Evolutionary conservation across 2,329 filamentous ascomycete species (phyloP).

Genomic region (Massarina eburnea): DNA sequence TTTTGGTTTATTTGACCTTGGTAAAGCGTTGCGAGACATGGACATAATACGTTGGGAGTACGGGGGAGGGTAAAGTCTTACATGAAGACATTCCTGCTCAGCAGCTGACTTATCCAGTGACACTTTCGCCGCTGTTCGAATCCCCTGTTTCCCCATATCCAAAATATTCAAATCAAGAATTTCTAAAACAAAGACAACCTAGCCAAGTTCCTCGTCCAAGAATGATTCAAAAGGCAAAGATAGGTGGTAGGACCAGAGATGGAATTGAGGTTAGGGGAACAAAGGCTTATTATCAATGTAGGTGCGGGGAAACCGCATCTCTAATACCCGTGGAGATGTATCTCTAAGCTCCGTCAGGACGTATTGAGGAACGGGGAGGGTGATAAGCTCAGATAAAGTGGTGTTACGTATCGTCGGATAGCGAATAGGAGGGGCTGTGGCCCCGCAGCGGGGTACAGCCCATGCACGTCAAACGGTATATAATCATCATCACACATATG

Average conservation of each 20-base stretch:
- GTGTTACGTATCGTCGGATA: constrained; percentile 37
- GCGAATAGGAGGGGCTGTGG: constrained; percentile 19
- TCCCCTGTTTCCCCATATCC: constrained; percentile 54
- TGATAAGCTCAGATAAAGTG: constrained; percentile 41
- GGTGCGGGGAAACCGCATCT: constrained; percentile 17
- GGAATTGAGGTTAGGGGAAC: background rate
- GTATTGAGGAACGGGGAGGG: constrained; percentile 21
- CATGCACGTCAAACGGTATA: constrained; percentile 8
- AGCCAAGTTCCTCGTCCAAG: too few relatives aligned
- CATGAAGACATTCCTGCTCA: constrained; percentile 71
- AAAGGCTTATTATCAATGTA: constrained; percentile 6
- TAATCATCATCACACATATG: constrained; percentile 26
- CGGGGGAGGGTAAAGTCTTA: constrained; percentile 45
- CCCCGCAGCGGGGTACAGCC: constrained; percentile 42
- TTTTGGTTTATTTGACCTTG: too few relatives aligned
- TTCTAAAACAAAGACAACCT: background rate
- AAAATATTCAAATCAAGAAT: background rate
- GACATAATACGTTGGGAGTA: too few relatives aligned
- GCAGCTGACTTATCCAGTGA: constrained; percentile 70
- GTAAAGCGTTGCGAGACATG: too few relatives aligned
- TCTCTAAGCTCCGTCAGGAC: constrained; percentile 6
- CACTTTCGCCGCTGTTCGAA: constrained; percentile 73
- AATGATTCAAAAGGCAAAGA: background rate
- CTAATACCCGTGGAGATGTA: constrained; percentile 14
- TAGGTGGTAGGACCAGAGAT: background rate